phyloP scores from a whole-genome alignment of 768 basidiomycete genomes.

The Dentipellis sp. region DNA sequence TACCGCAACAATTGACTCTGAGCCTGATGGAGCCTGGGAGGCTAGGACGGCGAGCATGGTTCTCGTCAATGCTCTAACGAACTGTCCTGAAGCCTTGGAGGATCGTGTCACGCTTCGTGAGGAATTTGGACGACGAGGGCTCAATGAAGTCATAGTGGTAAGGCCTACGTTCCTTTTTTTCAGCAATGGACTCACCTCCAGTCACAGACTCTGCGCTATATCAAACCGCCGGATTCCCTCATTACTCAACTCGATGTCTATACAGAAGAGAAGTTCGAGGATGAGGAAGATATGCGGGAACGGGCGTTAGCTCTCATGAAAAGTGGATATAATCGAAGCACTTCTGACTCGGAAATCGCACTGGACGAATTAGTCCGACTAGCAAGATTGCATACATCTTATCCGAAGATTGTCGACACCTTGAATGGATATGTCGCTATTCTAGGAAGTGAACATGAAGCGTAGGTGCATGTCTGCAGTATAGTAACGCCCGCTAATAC shows the following conservation, averaged over 20 bases:
- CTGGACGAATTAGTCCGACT: conserved; percentile 53
- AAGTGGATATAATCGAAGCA: conserved; percentile 15
- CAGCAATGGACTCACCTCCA: not conserved
- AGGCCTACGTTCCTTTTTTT: conserved; percentile 20
- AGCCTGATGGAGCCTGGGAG: conserved; percentile 75
- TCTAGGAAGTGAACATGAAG: conserved; percentile 28
- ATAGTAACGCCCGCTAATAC: not conserved
- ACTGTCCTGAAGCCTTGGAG: conserved; percentile 68
- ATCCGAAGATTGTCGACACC: not conserved
- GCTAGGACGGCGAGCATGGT: conserved; percentile 68
- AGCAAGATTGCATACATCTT: conserved; percentile 44
- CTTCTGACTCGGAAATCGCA: conserved; percentile 43
- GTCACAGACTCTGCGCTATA: conserved; percentile 60
- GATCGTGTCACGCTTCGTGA: conserved; percentile 73
- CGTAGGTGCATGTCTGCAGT: conserved; percentile 32
- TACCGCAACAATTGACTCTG: conserved; percentile 12
- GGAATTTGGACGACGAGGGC: conserved; percentile 71
- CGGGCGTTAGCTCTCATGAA: conserved; percentile 34
- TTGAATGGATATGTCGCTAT: not conserved
- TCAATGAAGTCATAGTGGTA: conserved; percentile 82
- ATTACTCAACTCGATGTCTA: conserved; percentile 76
- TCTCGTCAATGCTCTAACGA: conserved; percentile 71
- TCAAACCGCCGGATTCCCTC: conserved; percentile 68
- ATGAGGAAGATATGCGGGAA: conserved; percentile 78
- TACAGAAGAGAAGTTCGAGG: conserved; percentile 83